Evolutionary conservation across 2,329 filamentous ascomycete species (phyloP), one percentile per base, ranked within the genome.

Genomic region (Emergomyces orientalis): DNA sequence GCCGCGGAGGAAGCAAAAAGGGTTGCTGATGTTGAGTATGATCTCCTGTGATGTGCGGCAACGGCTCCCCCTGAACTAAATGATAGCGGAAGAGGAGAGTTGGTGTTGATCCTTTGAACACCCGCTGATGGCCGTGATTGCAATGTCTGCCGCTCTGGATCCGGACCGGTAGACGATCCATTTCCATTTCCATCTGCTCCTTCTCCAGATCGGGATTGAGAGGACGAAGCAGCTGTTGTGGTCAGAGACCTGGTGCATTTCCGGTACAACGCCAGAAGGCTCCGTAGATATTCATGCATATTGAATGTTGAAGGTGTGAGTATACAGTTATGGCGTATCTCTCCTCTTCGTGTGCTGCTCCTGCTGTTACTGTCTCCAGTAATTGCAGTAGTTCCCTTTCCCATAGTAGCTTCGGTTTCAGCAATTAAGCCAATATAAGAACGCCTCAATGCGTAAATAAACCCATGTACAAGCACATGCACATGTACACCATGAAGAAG

Each of bases 231-330:
- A 17, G 22, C 14, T 13, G n/a, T 27, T 5, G 49, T 27, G 27
- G 22, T 52, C n/a, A 27, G 37, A 11, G 5, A 55, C 27, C 30
- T 17, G 39, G 32, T 7, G 9, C 56, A 45, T 32, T 45, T 58
- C 56, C 56, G 56, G 37, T 37, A 57, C 34, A 57, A 5, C 30
- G 19, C 34, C 32, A 57, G 5, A 17, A 57, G 54, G n/a, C 34
- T 17, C 54, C 54, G 30, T 17, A 57, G 34, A 41, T 57, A 57
- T 37, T 57, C 54, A 25, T 41, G 34, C 54, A 57, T 57, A 37
- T 41, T n/a, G 34, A 41, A 57, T 17, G 27, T 17, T 1, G 5
- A 3, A 9, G 30, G 13, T 37, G 17, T 34, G 9, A 17, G 19
- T 22, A 22, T 6, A 27, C 54, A 57, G 34, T n/a, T 57, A 25